phyloP scores from a whole-genome alignment of 352 stramenopile species.

The Pythium myriotylum region DNA sequence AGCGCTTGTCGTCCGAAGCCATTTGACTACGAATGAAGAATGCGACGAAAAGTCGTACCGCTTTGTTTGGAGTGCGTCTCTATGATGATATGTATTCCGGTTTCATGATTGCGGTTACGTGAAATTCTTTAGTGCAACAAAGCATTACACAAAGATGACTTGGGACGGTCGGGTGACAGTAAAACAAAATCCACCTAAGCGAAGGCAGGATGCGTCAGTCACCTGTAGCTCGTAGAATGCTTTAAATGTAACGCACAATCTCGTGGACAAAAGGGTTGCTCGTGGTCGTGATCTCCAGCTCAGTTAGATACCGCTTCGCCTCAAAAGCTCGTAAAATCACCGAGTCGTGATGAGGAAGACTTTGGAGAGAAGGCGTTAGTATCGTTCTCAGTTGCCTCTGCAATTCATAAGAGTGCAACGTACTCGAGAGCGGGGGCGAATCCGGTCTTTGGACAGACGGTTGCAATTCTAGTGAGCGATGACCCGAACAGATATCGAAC shows the following conservation, averaged over 20 bases:
- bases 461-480: constrained; percentile 35
- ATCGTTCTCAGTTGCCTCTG: too few relatives aligned
- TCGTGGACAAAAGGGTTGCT: constrained; percentile 56
- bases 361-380: constrained; percentile 26
- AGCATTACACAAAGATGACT: constrained; percentile 68
- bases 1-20: background rate
- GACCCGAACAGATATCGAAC: constrained; percentile 81
- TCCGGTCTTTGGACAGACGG: constrained; percentile 46
- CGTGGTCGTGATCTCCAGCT: constrained; percentile 38
- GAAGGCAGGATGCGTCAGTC: constrained; percentile 2
- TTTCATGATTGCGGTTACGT: constrained; percentile 1
- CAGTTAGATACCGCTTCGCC: constrained; percentile 48
- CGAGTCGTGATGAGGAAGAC: constrained; percentile 57
- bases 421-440: constrained; percentile 80
- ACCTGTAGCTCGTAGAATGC: background rate
- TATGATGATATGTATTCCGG: constrained; percentile 21
- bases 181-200: constrained; percentile 73
- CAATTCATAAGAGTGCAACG: too few relatives aligned
- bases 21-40: background rate
- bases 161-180: constrained; percentile 48
- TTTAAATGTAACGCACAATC: constrained; percentile 38
- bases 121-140: constrained; percentile 26
- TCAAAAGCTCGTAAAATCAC: constrained; percentile 57
- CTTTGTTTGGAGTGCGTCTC: background rate
- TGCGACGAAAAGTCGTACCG: constrained; percentile 5